Conservation (phyloP, 2,329 filamentous ascomycete genomes). For the Helotiales sp. region DNA sequence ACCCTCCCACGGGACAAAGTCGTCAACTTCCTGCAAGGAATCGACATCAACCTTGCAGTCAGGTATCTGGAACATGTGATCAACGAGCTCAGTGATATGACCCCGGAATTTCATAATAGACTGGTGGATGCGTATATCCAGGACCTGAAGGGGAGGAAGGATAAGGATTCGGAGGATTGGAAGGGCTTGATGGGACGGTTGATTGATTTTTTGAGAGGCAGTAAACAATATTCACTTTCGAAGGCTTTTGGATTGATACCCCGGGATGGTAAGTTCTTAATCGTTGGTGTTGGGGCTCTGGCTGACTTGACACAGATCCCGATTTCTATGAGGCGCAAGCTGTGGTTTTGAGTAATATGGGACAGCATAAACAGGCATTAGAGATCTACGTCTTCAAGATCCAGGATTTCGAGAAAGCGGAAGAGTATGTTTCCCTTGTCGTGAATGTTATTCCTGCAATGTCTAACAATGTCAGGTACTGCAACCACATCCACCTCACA, state of each 20-base stretch:
- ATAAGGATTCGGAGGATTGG: slow-evolving; percentile 55
- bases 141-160: slow-evolving; percentile 46
- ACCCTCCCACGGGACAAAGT: slow-evolving; percentile 80
- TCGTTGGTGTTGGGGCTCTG: not conserved
- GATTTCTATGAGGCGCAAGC: slow-evolving; percentile 89
- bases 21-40: slow-evolving; percentile 71
- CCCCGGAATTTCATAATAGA: slow-evolving; percentile 84
- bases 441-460: not conserved
- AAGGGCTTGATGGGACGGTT: slow-evolving; percentile 67
- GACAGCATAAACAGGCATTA: slow-evolving; percentile 92
- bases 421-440: slow-evolving; percentile 68
- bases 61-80: slow-evolving; percentile 91
- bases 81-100: slow-evolving; percentile 81
- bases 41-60: slow-evolving; percentile 75
- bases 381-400: slow-evolving; percentile 98
- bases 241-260: slow-evolving; percentile 80
- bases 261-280: slow-evolving; percentile 68
- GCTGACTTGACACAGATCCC: slow-evolving; percentile 60
- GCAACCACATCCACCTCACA: slow-evolving; percentile 79
- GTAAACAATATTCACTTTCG: slow-evolving; percentile 78
- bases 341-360: slow-evolving; percentile 92
- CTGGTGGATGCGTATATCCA: slow-evolving; percentile 75
- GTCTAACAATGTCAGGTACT: slow-evolving; percentile 64
- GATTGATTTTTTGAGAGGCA: slow-evolving; percentile 75
- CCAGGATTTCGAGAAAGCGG: slow-evolving; percentile 83